Base-by-base conservation (phyloP, 1,284 basidiomycete species). In the Hemileia vastatrix region DNA sequence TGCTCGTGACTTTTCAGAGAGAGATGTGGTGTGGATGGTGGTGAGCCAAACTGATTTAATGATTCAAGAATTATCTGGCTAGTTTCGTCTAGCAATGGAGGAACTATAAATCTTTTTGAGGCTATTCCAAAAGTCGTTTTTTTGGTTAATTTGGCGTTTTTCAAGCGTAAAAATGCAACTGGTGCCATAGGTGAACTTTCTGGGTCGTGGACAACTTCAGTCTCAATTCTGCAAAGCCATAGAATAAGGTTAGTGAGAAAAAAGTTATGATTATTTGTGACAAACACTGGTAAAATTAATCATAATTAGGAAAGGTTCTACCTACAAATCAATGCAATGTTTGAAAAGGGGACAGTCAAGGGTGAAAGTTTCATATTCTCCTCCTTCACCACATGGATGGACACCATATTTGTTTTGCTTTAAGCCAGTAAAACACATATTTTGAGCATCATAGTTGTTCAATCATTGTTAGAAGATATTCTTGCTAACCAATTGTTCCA, bases 321-420 rank as follows among this genome's bases (percentile, higher is more conserved):
- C 85, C 71, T 68, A 88, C 86, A 97, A 75, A 2, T 79, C 74
- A 47, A 99, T 86, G 9, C 82, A 80, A 52, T 81, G 80, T 68
- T 87, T 88, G 81, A 95, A 98, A 19, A 96, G 72, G 0, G 93
- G 90, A 65, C 86, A 88, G 70, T 97, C 90, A 19, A 94, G 78
- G 1, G 94, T 95, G 61, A 97, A 78, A 0, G 88, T 90, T 76
- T 99, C 95, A 75, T 97, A 99, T 78, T 99, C 95, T 1, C 95
- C 95, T 2, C 95, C 95, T 78, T 99, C 95, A 3, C 95, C 95
- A 66, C 93, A 96, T 1, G 95, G 83, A 76, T 99, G 95, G 0
- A 88, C 86, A 0, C 92, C 92, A 71, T 94, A 99, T 48, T 84
- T 77, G 3, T 78, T 71, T 74, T 93, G 87, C 88, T 92, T 67